Evolutionary conservation across 1,284 basidiomycete genomes (phyloP).

Genomic region (Naganishia liquefaciens): DNA sequence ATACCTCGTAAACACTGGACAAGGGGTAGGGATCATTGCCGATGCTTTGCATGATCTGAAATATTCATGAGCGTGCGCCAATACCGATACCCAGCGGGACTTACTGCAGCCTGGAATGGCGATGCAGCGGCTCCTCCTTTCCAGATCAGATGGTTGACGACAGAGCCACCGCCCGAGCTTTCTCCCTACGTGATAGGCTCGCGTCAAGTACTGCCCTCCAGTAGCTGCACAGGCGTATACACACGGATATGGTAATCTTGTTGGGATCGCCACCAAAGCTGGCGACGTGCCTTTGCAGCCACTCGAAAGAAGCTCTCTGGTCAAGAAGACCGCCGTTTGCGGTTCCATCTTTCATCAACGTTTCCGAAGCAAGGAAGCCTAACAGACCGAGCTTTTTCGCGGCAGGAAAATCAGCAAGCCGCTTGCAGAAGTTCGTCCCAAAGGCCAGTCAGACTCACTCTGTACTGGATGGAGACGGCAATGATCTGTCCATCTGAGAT

Average conservation of each 20-base stretch:
- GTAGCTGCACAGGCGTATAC: too few relatives aligned
- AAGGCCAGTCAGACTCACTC: constrained; percentile 9
- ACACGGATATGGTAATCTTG: constrained; percentile 45
- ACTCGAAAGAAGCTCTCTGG: constrained; percentile 45
- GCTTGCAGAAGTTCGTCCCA: not conserved
- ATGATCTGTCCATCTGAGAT: constrained; percentile 30
- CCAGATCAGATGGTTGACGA: constrained; percentile 36
- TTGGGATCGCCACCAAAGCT: constrained; percentile 49
- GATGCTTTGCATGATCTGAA: constrained; percentile 35
- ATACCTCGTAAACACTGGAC: constrained; percentile 31
- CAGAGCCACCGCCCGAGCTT: constrained; percentile 36
- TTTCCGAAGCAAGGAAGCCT: constrained; percentile 30
- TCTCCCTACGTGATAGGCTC: constrained; percentile 27
- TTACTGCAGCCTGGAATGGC: constrained; percentile 35
- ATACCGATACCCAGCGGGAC: not conserved
- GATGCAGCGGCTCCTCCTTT: constrained; percentile 30
- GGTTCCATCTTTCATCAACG: constrained; percentile 30
- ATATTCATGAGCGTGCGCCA: not conserved
- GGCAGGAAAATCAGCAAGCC: too few relatives aligned
- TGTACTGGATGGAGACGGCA: constrained; percentile 36
- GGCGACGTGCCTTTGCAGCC: constrained; percentile 46
- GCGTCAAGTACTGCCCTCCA: too few relatives aligned
- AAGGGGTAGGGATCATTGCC: constrained; percentile 36
- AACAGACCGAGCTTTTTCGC: constrained; percentile 8
- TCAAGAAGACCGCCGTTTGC: constrained; percentile 53